Evolutionary conservation across 805 yeast species (phyloP).

Genomic region (Candida yuanshanica): DNA sequence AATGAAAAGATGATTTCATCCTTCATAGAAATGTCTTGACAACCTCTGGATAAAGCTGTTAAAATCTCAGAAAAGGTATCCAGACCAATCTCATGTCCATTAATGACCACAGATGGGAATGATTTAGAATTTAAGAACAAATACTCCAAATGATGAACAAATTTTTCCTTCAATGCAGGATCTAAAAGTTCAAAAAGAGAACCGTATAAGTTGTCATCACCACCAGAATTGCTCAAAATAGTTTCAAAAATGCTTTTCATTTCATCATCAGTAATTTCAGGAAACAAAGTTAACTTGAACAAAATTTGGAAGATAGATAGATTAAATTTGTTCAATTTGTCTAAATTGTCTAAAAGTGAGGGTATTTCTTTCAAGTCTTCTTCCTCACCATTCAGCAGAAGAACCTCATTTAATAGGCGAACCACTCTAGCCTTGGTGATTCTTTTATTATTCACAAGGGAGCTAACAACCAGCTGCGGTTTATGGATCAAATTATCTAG

Average conservation of each 20-base stretch:
- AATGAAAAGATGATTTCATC: slow-evolving; percentile 38
- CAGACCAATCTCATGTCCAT: slow-evolving; percentile 9
- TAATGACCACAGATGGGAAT: slow-evolving; percentile 28
- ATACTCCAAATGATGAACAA: slow-evolving; percentile 35
- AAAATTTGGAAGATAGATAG: slow-evolving; percentile 37
- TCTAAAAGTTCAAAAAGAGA: slow-evolving; percentile 35
- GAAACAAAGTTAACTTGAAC: slow-evolving; percentile 25
- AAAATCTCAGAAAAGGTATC: slow-evolving; percentile 14
- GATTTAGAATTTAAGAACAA: slow-evolving; percentile 34
- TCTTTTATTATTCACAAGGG: slow-evolving; percentile 3
- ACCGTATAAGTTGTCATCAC: slow-evolving; percentile 22
- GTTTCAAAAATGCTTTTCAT: slow-evolving; percentile 9
- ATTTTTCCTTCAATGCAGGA: slow-evolving; percentile 25
- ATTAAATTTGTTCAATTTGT: slow-evolving; percentile 32
- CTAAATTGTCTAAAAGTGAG: slow-evolving; percentile 18
- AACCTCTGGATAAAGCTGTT: slow-evolving; percentile 15
- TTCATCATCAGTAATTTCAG: slow-evolving; percentile 8
- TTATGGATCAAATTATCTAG: slow-evolving; percentile 15
- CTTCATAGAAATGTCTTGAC: slow-evolving; percentile 10
- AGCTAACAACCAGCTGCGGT: slow-evolving; percentile 6
- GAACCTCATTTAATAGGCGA: slow-evolving; percentile 6
- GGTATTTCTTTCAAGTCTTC: background rate
- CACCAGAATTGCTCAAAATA: slow-evolving; percentile 6
- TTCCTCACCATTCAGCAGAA: slow-evolving; percentile 1
- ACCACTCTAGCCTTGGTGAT: slow-evolving; percentile 2